phyloP scores from a whole-genome alignment of 2,329 filamentous ascomycete genomes.

The Ceratocystis diversiconidia region DNA sequence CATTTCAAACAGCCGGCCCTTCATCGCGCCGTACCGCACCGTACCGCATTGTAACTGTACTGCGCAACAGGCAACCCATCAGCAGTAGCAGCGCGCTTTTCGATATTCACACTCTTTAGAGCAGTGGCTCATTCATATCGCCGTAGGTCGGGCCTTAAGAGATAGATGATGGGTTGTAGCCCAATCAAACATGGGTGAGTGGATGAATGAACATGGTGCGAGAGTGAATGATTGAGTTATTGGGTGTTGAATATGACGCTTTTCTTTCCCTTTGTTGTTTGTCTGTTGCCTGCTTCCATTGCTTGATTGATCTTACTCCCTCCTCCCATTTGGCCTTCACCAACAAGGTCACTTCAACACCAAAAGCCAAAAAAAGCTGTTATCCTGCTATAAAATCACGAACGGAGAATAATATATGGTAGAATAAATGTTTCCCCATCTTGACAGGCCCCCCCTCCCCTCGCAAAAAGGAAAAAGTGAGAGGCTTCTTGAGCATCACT shows the following conservation, averaged over 20 bases:
- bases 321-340: too few relatives aligned
- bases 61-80: not conserved
- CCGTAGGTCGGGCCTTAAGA: not conserved
- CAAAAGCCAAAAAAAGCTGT: not conserved
- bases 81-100: not conserved
- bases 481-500: not conserved
- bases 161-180: constrained; percentile 9
- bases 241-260: not conserved
- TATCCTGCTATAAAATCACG: too few relatives aligned
- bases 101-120: not conserved
- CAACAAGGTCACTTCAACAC: not conserved
- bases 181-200: constrained; percentile 13
- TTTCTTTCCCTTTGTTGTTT: not conserved
- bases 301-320: too few relatives aligned
- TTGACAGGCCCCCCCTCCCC: not conserved
- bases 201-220: not conserved
- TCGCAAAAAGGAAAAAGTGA: not conserved
- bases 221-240: not conserved
- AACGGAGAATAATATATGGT: not conserved
- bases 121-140: not conserved
- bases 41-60: not conserved
- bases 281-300: too few relatives aligned
- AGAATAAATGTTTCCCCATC: not conserved
- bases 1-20: not conserved
- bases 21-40: not conserved